phyloP scores from a whole-genome alignment of 306 rosid species.

The Parietaria judaica region DNA sequence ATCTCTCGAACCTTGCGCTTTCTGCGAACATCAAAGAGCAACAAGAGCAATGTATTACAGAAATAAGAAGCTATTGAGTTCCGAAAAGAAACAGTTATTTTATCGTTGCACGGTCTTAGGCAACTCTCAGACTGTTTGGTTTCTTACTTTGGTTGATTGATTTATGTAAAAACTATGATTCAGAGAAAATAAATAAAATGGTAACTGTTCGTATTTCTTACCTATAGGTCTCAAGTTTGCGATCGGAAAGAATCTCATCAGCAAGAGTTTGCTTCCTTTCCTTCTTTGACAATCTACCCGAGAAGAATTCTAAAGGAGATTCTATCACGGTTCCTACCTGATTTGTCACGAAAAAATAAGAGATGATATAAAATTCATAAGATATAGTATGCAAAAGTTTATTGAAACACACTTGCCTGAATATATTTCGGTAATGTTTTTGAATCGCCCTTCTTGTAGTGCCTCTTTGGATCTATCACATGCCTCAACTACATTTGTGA shows the following conservation, averaged over 20 bases:
- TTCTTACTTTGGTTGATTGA: neutral
- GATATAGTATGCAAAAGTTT: too few relatives aligned
- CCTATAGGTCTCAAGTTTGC: slow-evolving; percentile 40
- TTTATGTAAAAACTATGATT: too few relatives aligned
- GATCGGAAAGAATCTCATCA: slow-evolving; percentile 52
- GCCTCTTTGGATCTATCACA: slow-evolving; percentile 80
- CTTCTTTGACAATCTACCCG: slow-evolving; percentile 69
- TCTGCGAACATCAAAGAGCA: slow-evolving; percentile 27
- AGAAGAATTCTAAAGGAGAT: slow-evolving; percentile 56
- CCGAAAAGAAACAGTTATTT: neutral
- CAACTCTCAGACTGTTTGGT: neutral
- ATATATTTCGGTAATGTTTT: slow-evolving; percentile 54
- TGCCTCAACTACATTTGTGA: slow-evolving; percentile 54
- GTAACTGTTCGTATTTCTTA: slow-evolving; percentile 15
- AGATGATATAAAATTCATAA: neutral
- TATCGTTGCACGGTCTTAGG: neutral
- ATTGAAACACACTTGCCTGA: slow-evolving; percentile 47
- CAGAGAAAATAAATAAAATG: neutral
- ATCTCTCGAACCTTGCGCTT: slow-evolving; percentile 75
- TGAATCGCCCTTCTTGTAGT: slow-evolving; percentile 71
- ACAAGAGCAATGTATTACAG: neutral
- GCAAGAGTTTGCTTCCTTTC: slow-evolving; percentile 73
- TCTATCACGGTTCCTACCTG: slow-evolving; percentile 81
- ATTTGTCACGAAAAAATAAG: slow-evolving; percentile 12
- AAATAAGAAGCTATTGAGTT: neutral